A percentile compares a stretch with the other conserved stretches of the same genome.
These are phyloP conservation scores for Leccinum pellstonianum DNA, from an alignment of 768 basidiomycete genomes.

Conservation along the genomic window DNA sequence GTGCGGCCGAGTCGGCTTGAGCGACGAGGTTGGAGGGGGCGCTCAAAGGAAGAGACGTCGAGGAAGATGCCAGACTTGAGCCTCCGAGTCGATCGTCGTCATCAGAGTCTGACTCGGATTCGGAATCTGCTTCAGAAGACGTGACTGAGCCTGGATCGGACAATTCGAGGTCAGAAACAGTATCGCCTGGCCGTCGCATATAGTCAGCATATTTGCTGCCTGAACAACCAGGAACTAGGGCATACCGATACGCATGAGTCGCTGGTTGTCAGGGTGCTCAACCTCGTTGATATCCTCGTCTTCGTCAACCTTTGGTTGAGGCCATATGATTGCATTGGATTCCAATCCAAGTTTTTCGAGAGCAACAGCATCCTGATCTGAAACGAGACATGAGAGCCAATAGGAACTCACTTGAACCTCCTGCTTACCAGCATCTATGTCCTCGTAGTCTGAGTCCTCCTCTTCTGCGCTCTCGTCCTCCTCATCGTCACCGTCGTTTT, in stretches of 20 bases:
- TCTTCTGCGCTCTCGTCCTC: conserved; percentile 32
- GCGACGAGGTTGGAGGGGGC: conserved; percentile 39
- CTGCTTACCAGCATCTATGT: conserved; percentile 63
- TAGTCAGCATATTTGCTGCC: background rate
- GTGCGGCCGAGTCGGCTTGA: conserved; percentile 43
- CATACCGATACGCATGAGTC: conserved; percentile 74
- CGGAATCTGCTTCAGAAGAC: conserved; percentile 47
- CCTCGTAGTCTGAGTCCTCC: conserved; percentile 63
- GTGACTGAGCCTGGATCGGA: conserved; percentile 60
- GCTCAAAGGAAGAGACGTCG: conserved; percentile 44
- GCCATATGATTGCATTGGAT: conserved; percentile 83
- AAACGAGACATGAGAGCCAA: conserved; percentile 4
- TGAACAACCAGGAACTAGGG: background rate
- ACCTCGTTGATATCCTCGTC: conserved; percentile 63
- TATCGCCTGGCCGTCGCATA: conserved; percentile 45
- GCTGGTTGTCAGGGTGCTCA: conserved; percentile 65
- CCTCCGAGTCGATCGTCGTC: conserved; percentile 41
- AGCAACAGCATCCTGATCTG: conserved; percentile 50
- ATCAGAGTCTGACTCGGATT: conserved; percentile 40
- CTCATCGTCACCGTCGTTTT: conserved; percentile 22
- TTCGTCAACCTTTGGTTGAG: conserved; percentile 53
- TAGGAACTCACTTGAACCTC: background rate
- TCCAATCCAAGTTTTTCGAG: conserved; percentile 57
- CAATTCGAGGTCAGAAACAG: conserved; percentile 57
- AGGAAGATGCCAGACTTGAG: conserved; percentile 43